These are phyloP conservation scores for Myxozyma udenii DNA, from an alignment of 805 yeast genomes.

Conservation along the genomic window DNA sequence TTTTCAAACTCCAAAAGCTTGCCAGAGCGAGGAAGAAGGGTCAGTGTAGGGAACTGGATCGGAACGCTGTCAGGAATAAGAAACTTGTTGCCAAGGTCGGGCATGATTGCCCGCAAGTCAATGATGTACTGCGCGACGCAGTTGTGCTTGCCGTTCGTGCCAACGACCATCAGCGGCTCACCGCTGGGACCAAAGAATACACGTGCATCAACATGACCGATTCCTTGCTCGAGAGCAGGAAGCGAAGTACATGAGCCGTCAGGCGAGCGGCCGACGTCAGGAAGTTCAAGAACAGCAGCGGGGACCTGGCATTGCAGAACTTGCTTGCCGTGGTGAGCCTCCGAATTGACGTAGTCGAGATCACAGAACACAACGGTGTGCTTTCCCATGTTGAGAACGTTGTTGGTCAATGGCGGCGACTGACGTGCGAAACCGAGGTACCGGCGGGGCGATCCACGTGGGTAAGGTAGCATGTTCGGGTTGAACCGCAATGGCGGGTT, in stretches of 20 bases:
- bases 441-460: conserved; percentile 15
- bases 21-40: conserved; percentile 5
- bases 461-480: conserved; percentile 21
- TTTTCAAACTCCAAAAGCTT: conserved; percentile 9
- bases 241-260: conserved; percentile 7
- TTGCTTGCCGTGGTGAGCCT: conserved; percentile 1
- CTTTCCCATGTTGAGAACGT: background rate
- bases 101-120: conserved; percentile 23
- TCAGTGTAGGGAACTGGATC: conserved; percentile 8
- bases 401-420: background rate
- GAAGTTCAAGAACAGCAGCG: conserved; percentile 3
- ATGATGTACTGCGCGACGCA: conserved; percentile 20
- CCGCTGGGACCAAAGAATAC: conserved; percentile 23
- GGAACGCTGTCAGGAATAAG: conserved; percentile 6
- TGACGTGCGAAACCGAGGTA: conserved; percentile 22
- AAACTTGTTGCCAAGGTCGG: conserved; percentile 16
- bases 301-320: conserved; percentile 11
- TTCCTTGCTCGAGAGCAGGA: background rate
- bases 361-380: conserved; percentile 22
- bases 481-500: conserved; percentile 6
- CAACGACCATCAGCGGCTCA: conserved; percentile 23
- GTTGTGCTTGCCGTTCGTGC: conserved; percentile 4
- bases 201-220: conserved; percentile 23
- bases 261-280: conserved; percentile 2
- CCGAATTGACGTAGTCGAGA: conserved; percentile 17